Conservation (phyloP, 2,329 filamentous ascomycete species). For the Hymenoscyphus salicellus region DNA sequence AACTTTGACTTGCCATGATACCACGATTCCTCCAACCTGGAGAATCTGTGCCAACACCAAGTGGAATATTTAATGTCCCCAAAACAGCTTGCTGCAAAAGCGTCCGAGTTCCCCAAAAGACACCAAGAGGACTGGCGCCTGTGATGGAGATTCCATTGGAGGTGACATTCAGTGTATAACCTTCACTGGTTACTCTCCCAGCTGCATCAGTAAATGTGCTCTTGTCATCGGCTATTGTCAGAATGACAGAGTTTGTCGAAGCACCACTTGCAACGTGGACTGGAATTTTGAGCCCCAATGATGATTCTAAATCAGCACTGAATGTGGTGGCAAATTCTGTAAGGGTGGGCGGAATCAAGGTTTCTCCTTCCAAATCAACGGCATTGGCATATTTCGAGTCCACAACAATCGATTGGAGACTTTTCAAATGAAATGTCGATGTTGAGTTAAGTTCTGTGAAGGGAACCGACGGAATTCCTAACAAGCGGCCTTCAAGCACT, state of each 20-base stretch:
- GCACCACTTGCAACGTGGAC: slow-evolving; percentile 29
- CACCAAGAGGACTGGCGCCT: slow-evolving; percentile 53
- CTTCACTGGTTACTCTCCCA: slow-evolving; percentile 47
- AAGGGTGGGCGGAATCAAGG: slow-evolving; percentile 51
- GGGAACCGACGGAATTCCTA: slow-evolving; percentile 37
- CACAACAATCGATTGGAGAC: slow-evolving; percentile 42
- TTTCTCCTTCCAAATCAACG: slow-evolving; percentile 46
- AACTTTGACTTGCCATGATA: slow-evolving; percentile 38
- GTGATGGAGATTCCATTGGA: slow-evolving; percentile 44
- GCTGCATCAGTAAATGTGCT: slow-evolving; percentile 44
- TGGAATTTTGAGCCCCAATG: slow-evolving; percentile 34
- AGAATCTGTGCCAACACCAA: slow-evolving; percentile 46
- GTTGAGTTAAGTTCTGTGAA: slow-evolving; percentile 28
- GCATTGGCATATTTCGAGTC: slow-evolving; percentile 41
- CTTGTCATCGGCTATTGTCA: slow-evolving; percentile 44
- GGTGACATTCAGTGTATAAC: slow-evolving; percentile 46
- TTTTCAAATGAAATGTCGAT: slow-evolving; percentile 32
- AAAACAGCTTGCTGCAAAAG: slow-evolving; percentile 51
- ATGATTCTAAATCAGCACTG: slow-evolving; percentile 36
- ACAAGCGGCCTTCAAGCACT: slow-evolving; percentile 18
- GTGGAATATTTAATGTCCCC: slow-evolving; percentile 37
- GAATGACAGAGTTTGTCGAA: slow-evolving; percentile 38
- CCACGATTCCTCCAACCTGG: slow-evolving; percentile 52
- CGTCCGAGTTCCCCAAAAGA: slow-evolving; percentile 57
- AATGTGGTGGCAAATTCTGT: slow-evolving; percentile 48